Evolutionary conservation across 192 early-diverging fungal genomes (phyloP).

Genomic region (Coemansia sp.): DNA sequence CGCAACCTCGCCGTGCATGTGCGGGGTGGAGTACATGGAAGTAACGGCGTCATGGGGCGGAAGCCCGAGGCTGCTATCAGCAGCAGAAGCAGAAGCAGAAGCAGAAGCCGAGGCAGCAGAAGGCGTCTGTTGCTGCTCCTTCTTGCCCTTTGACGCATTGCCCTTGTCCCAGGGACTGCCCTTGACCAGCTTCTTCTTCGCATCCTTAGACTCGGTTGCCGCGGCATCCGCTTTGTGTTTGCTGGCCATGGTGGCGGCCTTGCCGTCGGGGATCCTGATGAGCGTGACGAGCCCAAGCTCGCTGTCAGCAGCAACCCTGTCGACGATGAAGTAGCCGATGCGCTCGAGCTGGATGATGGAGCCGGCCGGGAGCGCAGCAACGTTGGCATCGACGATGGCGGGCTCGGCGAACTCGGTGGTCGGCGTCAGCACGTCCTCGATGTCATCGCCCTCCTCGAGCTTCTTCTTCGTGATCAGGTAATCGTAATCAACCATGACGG

Average conservation of each 20-base stretch:
- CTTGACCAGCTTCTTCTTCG: constrained; percentile 4
- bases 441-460: constrained; percentile 87
- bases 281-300: constrained; percentile 63
- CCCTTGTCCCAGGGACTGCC: constrained; percentile 45
- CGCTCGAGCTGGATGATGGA: constrained; percentile 98
- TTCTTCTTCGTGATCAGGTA: constrained; percentile 99
- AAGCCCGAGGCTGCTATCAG: constrained; percentile 18
- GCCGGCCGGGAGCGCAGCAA: constrained; percentile 59
- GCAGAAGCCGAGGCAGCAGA: not conserved
- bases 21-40: constrained; percentile 34
- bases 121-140: not conserved
- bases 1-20: constrained; percentile 35
- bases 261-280: constrained; percentile 92
- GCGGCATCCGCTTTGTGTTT: constrained; percentile 59
- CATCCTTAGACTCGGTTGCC: constrained; percentile 1
- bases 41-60: constrained; percentile 17
- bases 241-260: constrained; percentile 68
- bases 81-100: not conserved
- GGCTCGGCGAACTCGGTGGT: constrained; percentile 75
- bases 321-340: constrained; percentile 92
- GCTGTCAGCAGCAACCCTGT: constrained; percentile 58
- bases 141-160: not conserved
- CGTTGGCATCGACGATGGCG: constrained; percentile 71
- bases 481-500: constrained; percentile 87
- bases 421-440: constrained; percentile 81